A percentile compares a stretch with the other conserved stretches of the same genome.
phyloP scores from a whole-genome alignment of 2,329 filamentous ascomycete genomes.

The Dichotomopilus funicola region DNA sequence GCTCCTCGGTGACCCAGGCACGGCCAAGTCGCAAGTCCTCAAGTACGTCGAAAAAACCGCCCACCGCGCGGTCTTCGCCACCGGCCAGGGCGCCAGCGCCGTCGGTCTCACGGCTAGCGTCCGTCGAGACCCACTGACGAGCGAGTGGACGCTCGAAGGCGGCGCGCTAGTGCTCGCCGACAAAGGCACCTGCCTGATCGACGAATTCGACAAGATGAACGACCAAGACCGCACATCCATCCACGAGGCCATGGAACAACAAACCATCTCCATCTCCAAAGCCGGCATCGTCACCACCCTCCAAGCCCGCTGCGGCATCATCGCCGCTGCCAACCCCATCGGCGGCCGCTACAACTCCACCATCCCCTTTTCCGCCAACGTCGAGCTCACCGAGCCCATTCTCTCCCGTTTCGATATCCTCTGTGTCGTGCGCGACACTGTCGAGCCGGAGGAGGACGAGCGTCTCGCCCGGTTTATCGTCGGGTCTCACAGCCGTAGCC shows the following conservation, averaged over 20 bases:
- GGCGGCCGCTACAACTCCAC: conserved; percentile 95
- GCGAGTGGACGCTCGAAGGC: conserved; percentile 95
- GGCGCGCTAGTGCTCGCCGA: conserved; percentile 93
- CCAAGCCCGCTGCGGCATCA: conserved; percentile 91
- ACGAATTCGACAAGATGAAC: conserved; percentile 99
- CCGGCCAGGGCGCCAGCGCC: conserved; percentile 91
- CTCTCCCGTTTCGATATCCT: conserved; percentile 96
- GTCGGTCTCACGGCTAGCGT: conserved; percentile 97
- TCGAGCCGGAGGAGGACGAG: conserved; percentile 88
- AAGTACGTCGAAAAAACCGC: conserved; percentile 98
- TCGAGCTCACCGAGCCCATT: conserved; percentile 94
- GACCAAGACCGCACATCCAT: conserved; percentile 97
- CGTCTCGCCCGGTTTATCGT: conserved; percentile 91
- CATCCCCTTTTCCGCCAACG: conserved; percentile 91
- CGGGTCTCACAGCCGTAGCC: conserved; percentile 84
- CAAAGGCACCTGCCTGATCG: conserved; percentile 89
- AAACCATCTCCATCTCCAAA: conserved; percentile 98
- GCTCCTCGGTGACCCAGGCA: conserved; percentile 92
- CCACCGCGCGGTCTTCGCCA: conserved; percentile 93
- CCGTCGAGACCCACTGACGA: conserved; percentile 87
- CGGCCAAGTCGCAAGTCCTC: conserved; percentile 93
- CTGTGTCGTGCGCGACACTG: conserved; percentile 90
- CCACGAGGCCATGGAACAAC: conserved; percentile 99
- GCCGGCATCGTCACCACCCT: conserved; percentile 96
- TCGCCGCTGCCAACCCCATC: conserved; percentile 93